Percentiles rank a stretch among this genome's conserved stretches.
Conservation (phyloP, 768 basidiomycete genomes). For the Cystobasidiopsis lactophilus region DNA sequence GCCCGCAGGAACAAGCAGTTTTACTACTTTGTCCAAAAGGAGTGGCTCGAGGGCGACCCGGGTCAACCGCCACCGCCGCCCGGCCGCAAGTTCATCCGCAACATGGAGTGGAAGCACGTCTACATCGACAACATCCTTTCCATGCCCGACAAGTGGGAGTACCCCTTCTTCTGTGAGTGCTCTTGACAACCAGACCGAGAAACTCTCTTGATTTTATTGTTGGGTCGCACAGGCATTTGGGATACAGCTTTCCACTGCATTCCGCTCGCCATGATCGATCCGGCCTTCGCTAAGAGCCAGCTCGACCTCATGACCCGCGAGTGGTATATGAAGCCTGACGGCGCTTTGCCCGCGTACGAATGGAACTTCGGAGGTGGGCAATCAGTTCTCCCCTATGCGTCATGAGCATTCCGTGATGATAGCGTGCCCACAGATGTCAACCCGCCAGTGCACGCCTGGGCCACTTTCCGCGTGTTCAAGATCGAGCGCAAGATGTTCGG, state of each 20-base stretch:
- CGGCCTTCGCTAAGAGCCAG: conserved; percentile 90
- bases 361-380: conserved; percentile 63
- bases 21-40: conserved; percentile 85
- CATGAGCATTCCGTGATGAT: not conserved
- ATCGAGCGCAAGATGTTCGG: conserved; percentile 92
- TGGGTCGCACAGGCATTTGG: no score
- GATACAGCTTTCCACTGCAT: conserved; percentile 84
- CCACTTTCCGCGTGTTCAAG: conserved; percentile 96
- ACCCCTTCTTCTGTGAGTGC: conserved; percentile 97
- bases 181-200: no score
- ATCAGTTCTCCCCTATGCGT: not conserved
- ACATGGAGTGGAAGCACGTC: conserved; percentile 85
- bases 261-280: conserved; percentile 85
- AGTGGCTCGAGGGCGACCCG: conserved; percentile 90
- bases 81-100: conserved; percentile 61
- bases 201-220: no score
- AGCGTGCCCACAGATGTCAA: conserved; percentile 68
- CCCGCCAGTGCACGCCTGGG: conserved; percentile 97
- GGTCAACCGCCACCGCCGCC: conserved; percentile 86
- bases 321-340: conserved; percentile 96
- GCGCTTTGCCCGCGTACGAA: conserved; percentile 94
- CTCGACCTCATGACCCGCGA: conserved; percentile 85
- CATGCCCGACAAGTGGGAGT: conserved; percentile 99
- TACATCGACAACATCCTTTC: conserved; percentile 87
- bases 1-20: conserved; percentile 56